A percentile compares a stretch with the other conserved stretches of the same genome.
phyloP scores from a whole-genome alignment of 2,329 filamentous ascomycete species.

The Diaporthe sp. region DNA sequence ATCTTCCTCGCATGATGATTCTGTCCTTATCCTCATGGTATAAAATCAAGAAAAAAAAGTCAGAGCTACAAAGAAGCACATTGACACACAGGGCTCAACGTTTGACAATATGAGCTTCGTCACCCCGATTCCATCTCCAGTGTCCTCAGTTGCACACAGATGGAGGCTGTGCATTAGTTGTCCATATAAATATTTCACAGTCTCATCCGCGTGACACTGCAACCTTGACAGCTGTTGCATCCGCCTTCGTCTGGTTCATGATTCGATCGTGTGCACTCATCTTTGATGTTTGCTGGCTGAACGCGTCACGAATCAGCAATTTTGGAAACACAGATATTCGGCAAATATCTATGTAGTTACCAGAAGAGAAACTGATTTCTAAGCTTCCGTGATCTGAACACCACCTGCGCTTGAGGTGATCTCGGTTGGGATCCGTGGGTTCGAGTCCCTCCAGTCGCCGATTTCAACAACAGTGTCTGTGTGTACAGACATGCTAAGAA shows the following conservation, averaged over 20 bases:
- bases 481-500: neutral
- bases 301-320: too few relatives aligned
- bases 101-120: neutral
- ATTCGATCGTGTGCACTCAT: neutral
- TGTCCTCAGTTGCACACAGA: neutral
- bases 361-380: neutral
- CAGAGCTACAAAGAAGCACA: too few relatives aligned
- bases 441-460: neutral
- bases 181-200: neutral
- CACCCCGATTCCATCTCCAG: neutral
- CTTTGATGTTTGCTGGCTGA: neutral
- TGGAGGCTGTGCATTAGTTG: neutral
- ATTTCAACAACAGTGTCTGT: neutral
- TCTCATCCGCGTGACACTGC: neutral
- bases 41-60: too few relatives aligned
- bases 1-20: too few relatives aligned
- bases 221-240: slow-evolving; percentile 5
- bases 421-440: neutral
- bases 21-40: too few relatives aligned
- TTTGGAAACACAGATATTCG: neutral
- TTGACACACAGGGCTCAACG: neutral
- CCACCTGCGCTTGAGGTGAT: neutral
- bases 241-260: neutral
- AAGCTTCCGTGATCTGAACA: too few relatives aligned
- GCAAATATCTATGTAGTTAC: neutral